These are phyloP conservation scores for Flaveria ramosissima DNA, from an alignment of 129 eudicot genomes.

Conservation along the genomic window DNA sequence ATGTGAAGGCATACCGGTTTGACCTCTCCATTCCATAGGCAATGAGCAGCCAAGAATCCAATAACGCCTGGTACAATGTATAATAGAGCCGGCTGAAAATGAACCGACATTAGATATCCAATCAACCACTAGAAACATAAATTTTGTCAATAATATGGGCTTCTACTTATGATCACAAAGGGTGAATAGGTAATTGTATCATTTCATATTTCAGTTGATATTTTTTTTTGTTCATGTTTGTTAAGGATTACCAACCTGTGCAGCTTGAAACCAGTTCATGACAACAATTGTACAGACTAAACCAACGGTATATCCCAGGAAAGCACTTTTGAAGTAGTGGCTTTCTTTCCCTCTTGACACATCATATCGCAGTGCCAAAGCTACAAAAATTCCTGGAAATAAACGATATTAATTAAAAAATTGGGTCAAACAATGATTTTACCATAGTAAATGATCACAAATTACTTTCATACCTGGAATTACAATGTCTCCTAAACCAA, in stretches of 20 bases:
- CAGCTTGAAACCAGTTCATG: slow-evolving; percentile 99
- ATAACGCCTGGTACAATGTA: slow-evolving; percentile 88
- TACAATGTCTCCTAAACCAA: slow-evolving; percentile 93
- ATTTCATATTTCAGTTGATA: background rate
- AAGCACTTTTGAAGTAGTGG: slow-evolving; percentile 90
- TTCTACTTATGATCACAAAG: background rate
- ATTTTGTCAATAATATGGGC: background rate
- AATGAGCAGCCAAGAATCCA: slow-evolving; percentile 89
- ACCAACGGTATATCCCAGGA: slow-evolving; percentile 71
- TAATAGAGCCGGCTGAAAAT: slow-evolving; percentile 82
- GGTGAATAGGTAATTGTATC: background rate
- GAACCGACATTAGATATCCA: slow-evolving; percentile 12
- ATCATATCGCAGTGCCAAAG: slow-evolving; percentile 88
- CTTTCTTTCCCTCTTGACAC: slow-evolving; percentile 82
- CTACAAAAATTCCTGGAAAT: slow-evolving; percentile 80
- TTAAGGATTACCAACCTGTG: slow-evolving; percentile 60
- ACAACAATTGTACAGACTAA: slow-evolving; percentile 73
- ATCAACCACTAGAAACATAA: background rate
- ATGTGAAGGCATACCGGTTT: slow-evolving; percentile 56
- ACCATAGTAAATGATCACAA: background rate
- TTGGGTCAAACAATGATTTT: background rate
- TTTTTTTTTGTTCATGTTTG: background rate
- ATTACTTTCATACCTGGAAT: slow-evolving; percentile 72
- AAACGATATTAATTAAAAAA: background rate
- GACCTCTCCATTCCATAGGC: slow-evolving; percentile 88